Conservation (phyloP, 2,329 filamentous ascomycete genomes). For the Monilinia fructigena region DNA sequence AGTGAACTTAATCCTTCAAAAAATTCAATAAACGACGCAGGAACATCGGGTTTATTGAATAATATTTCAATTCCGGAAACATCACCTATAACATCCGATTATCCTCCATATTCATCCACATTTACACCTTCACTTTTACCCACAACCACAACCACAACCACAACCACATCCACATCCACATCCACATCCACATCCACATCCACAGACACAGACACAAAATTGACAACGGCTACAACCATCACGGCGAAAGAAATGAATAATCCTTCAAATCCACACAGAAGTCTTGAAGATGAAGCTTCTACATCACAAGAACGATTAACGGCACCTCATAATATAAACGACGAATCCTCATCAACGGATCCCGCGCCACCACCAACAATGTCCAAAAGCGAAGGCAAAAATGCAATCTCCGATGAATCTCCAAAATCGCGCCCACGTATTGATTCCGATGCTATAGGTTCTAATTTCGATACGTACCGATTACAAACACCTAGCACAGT, state of each 20-base stretch:
- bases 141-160: constrained; percentile 2
- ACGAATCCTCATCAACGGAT: neutral
- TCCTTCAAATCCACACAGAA: neutral
- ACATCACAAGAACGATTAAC: constrained; percentile 8
- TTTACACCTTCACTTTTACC: neutral
- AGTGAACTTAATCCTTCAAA: neutral
- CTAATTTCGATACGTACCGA: neutral
- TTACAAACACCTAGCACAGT: constrained; percentile 20
- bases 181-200: too few species aligned
- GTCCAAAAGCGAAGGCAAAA: constrained; percentile 12
- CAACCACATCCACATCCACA: too few species aligned
- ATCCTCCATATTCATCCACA: neutral
- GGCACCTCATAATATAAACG: neutral
- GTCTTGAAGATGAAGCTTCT: neutral
- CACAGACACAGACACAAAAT: neutral
- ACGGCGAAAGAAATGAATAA: neutral
- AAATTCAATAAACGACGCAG: constrained; percentile 1
- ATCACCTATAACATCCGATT: constrained; percentile 9
- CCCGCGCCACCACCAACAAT: constrained; percentile 5
- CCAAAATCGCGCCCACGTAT: neutral
- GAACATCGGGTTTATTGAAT: constrained; percentile 18
- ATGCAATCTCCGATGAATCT: neutral
- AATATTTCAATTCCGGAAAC: constrained; percentile 19
- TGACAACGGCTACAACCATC: neutral
- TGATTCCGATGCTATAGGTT: constrained; percentile 11